Conservation (phyloP, 2,329 filamentous ascomycete species). For the Fusarium sp. region DNA sequence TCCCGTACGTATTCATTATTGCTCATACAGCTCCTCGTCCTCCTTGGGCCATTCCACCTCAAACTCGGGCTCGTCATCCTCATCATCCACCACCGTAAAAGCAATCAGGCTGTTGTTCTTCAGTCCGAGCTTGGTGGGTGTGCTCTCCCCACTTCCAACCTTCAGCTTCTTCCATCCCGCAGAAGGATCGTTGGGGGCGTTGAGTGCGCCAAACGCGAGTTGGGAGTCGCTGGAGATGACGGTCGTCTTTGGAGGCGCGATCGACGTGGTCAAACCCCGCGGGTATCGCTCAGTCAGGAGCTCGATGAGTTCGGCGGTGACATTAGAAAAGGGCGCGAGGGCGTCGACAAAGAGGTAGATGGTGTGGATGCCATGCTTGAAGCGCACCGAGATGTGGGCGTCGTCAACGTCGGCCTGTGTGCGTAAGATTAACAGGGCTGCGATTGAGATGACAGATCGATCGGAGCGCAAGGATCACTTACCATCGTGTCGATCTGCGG, state of each 20-base stretch:
- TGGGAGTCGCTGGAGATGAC: constrained; percentile 59
- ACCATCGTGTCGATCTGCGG: constrained; percentile 38
- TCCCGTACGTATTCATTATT: constrained; percentile 12
- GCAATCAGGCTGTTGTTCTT: constrained; percentile 66
- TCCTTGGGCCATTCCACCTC: constrained; percentile 64
- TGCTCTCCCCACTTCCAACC: constrained; percentile 55
- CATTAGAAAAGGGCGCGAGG: constrained; percentile 68
- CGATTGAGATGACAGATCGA: not conserved
- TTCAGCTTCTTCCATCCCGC: constrained; percentile 67
- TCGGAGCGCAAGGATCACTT: not conserved
- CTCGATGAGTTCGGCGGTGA: constrained; percentile 72
- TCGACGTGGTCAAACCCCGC: constrained; percentile 62
- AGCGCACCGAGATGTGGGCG: constrained; percentile 75
- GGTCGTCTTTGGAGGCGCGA: constrained; percentile 53
- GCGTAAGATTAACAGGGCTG: constrained; percentile 2
- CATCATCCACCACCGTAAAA: constrained; percentile 62
- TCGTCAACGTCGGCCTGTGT: constrained; percentile 57
- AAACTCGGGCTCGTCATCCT: constrained; percentile 59
- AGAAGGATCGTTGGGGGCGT: constrained; percentile 60
- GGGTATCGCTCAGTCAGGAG: constrained; percentile 73
- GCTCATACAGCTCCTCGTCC: constrained; percentile 56
- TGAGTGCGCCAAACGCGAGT: constrained; percentile 65
- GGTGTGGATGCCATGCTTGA: constrained; percentile 82
- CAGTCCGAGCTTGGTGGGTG: constrained; percentile 60
- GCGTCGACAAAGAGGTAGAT: constrained; percentile 78